A percentile compares a stretch with the other conserved stretches of the same genome.
phyloP scores from a whole-genome alignment of 139 green algal genomes.

The Chlorella sorokiniana region DNA sequence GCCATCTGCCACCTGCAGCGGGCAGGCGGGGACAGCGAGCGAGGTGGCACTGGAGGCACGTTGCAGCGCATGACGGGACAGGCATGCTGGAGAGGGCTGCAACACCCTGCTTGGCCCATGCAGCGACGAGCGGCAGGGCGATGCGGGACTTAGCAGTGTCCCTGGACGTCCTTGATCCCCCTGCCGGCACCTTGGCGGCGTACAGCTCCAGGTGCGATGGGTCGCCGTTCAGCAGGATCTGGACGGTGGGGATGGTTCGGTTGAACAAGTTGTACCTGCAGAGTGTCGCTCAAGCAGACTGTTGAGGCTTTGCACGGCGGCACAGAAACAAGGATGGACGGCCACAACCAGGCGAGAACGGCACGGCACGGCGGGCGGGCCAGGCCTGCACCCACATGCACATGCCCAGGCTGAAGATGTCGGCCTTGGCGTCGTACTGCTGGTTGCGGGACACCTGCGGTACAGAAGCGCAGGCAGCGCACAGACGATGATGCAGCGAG shows the following conservation, averaged over 20 bases:
- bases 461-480: not conserved
- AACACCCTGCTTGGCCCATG: too few relatives aligned
- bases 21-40: not conserved
- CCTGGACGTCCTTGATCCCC: not conserved
- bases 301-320: not conserved
- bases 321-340: not conserved
- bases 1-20: conserved; percentile 45
- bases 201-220: conserved; percentile 24
- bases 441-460: conserved; percentile 16
- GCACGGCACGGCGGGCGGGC: not conserved
- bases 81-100: too few relatives aligned
- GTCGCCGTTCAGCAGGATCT: conserved; percentile 58
- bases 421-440: conserved; percentile 77
- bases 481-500: not conserved
- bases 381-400: conserved; percentile 56
- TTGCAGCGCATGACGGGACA: too few relatives aligned
- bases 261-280: conserved; percentile 46
- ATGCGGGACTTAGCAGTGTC: not conserved
- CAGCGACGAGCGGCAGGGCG: too few relatives aligned
- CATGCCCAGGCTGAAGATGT: conserved; percentile 82
- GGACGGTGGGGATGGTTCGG: conserved; percentile 64
- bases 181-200: conserved; percentile 19
- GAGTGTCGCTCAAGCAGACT: not conserved
- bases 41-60: not conserved
- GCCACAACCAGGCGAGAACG: too few relatives aligned